Evolutionary conservation across 2,329 filamentous ascomycete species (phyloP).

Genomic region (Camillea tinctor): DNA sequence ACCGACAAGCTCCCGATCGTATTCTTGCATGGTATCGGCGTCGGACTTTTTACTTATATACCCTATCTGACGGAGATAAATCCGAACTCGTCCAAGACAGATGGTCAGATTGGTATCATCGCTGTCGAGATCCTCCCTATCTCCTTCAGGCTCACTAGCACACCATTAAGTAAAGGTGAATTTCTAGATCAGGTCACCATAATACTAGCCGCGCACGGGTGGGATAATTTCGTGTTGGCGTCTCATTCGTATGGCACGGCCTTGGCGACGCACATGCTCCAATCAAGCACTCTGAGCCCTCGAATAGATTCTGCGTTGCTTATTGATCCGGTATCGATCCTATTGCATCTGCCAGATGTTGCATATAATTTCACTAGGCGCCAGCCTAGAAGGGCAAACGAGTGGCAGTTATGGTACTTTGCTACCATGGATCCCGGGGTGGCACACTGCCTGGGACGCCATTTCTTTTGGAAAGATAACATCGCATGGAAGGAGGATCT

Average conservation of each 20-base stretch:
- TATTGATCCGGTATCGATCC: conserved; percentile 63
- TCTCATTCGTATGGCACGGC: conserved; percentile 66
- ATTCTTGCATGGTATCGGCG: conserved; percentile 70
- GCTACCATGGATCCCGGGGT: conserved; percentile 66
- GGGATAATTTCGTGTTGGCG: conserved; percentile 57
- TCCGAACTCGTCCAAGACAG: conserved; percentile 22
- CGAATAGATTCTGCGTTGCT: conserved; percentile 50
- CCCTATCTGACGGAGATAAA: conserved; percentile 55
- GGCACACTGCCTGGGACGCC: conserved; percentile 60
- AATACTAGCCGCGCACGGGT: conserved; percentile 58
- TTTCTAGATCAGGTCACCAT: conserved; percentile 55
- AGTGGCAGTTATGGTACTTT: conserved; percentile 71
- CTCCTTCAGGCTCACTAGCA: conserved; percentile 58
- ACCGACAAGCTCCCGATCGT: conserved; percentile 57
- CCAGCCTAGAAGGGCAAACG: conserved; percentile 56
- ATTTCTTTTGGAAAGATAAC: conserved; percentile 72
- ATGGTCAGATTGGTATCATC: conserved; percentile 59
- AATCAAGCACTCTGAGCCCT: conserved; percentile 44
- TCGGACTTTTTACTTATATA: conserved; percentile 64
- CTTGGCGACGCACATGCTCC: conserved; percentile 61
- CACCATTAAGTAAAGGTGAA: conserved; percentile 49
- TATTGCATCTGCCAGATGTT: conserved; percentile 68
- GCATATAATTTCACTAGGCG: conserved; percentile 69
- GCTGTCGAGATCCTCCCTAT: conserved; percentile 66
- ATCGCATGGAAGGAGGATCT: conserved; percentile 70